Evolutionary conservation across 2,329 filamentous ascomycete genomes (phyloP).

Genomic region (Alternaria brassicae): DNA sequence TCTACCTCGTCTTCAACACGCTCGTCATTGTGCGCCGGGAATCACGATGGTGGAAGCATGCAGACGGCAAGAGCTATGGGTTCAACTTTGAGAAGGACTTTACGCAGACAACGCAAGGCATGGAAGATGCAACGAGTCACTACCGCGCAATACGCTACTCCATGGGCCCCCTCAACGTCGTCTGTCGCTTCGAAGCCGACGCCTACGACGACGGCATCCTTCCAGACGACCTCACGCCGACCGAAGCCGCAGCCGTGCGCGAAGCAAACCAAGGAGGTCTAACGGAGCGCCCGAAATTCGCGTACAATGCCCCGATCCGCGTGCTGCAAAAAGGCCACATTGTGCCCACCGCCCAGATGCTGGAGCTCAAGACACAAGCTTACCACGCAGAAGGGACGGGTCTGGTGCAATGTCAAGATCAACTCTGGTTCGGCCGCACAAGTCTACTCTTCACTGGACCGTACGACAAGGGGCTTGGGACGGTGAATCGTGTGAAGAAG

Average conservation of each 20-base stretch:
- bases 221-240: constrained; percentile 17
- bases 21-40: constrained; percentile 39
- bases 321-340: constrained; percentile 37
- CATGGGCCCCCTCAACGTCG: constrained; percentile 36
- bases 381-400: constrained; percentile 13
- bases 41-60: constrained; percentile 30
- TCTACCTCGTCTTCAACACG: constrained; percentile 32
- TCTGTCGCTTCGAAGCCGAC: constrained; percentile 40
- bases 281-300: constrained; percentile 18
- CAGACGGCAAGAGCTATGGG: constrained; percentile 25
- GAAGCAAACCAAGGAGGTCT: constrained; percentile 11
- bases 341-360: constrained; percentile 30
- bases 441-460: constrained; percentile 31
- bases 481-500: constrained; percentile 20
- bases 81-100: constrained; percentile 40
- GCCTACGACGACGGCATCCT: constrained; percentile 31
- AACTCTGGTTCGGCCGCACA: constrained; percentile 45
- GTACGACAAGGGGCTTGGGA: constrained; percentile 24
- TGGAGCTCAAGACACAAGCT: constrained; percentile 36
- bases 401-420: constrained; percentile 30
- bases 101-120: constrained; percentile 25
- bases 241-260: constrained; percentile 18
- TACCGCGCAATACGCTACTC: constrained; percentile 40
- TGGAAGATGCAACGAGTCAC: constrained; percentile 39
- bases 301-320: constrained; percentile 24